phyloP scores from a whole-genome alignment of 352 stramenopile genomes.

The Pythium aphanidermatum region DNA sequence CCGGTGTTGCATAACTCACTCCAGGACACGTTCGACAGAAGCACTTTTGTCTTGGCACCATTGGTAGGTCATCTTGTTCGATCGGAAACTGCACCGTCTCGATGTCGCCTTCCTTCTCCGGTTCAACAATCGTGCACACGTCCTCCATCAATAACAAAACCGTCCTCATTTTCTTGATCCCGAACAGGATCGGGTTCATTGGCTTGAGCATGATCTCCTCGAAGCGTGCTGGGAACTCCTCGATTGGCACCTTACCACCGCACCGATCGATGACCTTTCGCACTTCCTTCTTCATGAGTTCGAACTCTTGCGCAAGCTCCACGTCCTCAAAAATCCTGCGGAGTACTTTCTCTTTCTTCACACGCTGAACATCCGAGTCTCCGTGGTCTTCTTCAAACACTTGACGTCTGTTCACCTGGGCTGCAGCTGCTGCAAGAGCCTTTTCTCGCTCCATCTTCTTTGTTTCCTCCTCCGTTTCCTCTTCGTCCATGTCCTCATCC shows the following conservation, averaged over 20 bases:
- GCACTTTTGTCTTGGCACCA: constrained; percentile 39
- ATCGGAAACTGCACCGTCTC: constrained; percentile 60
- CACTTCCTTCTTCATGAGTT: constrained; percentile 63
- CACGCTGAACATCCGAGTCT: constrained; percentile 10
- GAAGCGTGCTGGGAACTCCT: constrained; percentile 41
- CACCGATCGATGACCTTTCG: constrained; percentile 62
- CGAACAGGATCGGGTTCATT: constrained; percentile 41
- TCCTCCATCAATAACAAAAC: constrained; percentile 52
- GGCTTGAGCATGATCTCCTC: constrained; percentile 68
- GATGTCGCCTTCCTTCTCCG: constrained; percentile 37
- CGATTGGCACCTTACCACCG: constrained; percentile 40
- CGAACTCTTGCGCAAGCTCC: constrained; percentile 42
- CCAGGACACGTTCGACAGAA: constrained; percentile 61
- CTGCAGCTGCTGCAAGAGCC: not conserved
- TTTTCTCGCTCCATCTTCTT: constrained; percentile 2
- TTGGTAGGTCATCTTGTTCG: constrained; percentile 29
- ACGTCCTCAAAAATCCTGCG: constrained; percentile 35
- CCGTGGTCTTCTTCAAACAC: constrained; percentile 36
- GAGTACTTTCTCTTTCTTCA: constrained; percentile 46
- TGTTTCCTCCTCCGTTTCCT: constrained; percentile 17
- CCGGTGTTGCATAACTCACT: constrained; percentile 52
- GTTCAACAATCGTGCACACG: constrained; percentile 41
- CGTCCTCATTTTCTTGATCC: constrained; percentile 76
- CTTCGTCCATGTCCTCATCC: constrained; percentile 7
- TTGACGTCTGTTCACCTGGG: constrained; percentile 27